Base-by-base conservation (phyloP, 441 rosid species). In the Theobroma grandiflorum region DNA sequence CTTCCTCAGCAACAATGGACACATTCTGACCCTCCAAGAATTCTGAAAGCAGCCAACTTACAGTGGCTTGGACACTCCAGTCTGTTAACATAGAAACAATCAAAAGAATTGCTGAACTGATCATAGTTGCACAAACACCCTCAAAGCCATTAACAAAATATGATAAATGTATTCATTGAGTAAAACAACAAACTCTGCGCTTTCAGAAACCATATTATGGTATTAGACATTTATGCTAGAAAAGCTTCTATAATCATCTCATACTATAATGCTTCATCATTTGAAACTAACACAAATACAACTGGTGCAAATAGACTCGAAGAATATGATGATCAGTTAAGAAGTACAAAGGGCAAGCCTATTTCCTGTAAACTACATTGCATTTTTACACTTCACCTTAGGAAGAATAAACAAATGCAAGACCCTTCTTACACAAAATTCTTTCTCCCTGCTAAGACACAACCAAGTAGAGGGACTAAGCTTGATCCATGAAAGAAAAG, bases 1-100 rank as follows among this genome's bases (percentile, higher is more conserved):
- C 99, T 85, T 95, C 99, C 82, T 95, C 98, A 33, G 99, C 98
- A n/a, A 95, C 90, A 68, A 91, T 89, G 0, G 90, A 90, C 64
- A 90, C 86, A 62, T 84, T 89, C 72, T 82, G 82, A 85, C 68
- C 79, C 63, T 92, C 86, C 78, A 90, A 93, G 80, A 82, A 83
- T 82, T 89, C 87, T 2, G 95, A 90, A 63, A 95, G 90, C 64
- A 91, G 79, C 98, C 95, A 95, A 85, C 97, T 91, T 65, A 95
- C 93, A 73, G 87, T 88, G 58, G 98, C 99, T 86, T 94, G 98
- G 66, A 95, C 98, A 82, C 99, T 91, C 95, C 97, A 95, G 84
- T 95, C 98, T 94, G 86, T 75, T 75, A 33, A 78, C 4, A 42
- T 49, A 47, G 42, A 38, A 82, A 37, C 20, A 77, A 38, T 12